Evolutionary conservation across 2,329 filamentous ascomycete species (phyloP).

Genomic region (Paecilomyces dactylethromorphus): DNA sequence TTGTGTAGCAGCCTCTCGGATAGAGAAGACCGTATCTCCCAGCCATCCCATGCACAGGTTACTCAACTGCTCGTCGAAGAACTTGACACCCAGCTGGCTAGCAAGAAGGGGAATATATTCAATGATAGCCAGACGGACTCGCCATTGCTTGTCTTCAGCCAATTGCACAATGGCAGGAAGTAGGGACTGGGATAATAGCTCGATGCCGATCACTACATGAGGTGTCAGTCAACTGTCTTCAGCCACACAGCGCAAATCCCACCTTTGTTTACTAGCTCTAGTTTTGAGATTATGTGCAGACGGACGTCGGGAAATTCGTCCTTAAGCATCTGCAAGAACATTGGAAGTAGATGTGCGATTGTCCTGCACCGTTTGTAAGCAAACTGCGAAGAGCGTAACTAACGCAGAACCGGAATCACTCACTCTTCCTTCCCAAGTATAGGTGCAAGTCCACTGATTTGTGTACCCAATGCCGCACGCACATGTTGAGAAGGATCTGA

Average conservation of each 20-base stretch:
- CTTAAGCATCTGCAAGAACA: conserved; percentile 99
- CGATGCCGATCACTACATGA: conserved; percentile 82
- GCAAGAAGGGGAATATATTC: conserved; percentile 97
- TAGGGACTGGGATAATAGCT: conserved; percentile 90
- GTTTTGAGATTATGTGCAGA: conserved; percentile 98
- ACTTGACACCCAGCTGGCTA: conserved; percentile 90
- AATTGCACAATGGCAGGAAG: conserved; percentile 95
- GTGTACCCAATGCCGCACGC: conserved; percentile 85
- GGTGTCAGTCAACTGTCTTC: conserved; percentile 11
- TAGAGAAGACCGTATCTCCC: conserved; percentile 97
- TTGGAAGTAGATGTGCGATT: conserved; percentile 90
- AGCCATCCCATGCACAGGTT: conserved; percentile 97
- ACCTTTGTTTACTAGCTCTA: conserved; percentile 96
- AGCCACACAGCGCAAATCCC: conserved; percentile 18
- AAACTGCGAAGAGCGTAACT: conserved; percentile 1
- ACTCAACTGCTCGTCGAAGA: conserved; percentile 97
- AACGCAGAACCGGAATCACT: conserved; percentile 25
- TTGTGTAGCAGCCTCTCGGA: conserved; percentile 91
- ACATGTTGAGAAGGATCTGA: conserved; percentile 96
- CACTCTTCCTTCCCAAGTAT: conserved; percentile 98
- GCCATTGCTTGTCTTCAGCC: conserved; percentile 98
- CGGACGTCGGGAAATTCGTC: conserved; percentile 98
- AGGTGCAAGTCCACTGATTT: conserved; percentile 93
- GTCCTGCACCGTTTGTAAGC: conserved; percentile 53
- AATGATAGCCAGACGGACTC: conserved; percentile 94